Evolutionary conservation across 2,329 filamentous ascomycete species (phyloP), one percentile per base, ranked within the genome.

Genomic region (Monilinia fructigena): DNA sequence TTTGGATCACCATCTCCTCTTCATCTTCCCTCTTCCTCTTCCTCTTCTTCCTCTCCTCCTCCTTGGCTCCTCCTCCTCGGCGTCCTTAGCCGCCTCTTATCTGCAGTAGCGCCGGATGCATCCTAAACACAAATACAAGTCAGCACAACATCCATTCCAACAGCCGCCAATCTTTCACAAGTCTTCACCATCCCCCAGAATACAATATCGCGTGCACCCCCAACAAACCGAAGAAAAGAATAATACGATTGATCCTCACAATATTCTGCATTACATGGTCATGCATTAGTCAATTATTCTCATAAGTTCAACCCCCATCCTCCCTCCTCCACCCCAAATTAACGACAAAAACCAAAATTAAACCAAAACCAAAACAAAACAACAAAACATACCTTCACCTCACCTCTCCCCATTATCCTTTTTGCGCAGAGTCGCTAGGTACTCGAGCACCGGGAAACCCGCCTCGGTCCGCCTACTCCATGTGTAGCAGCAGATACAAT

Each of bases 1-100:
- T 96, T 96, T 74, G 89, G 88, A 79, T 98, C 94, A 89, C 88
- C 70, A 86, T 82, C 82, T 95, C 91, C 71, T 93, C 90, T 69
- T 92, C 89, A 54, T 88, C 87, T 31, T 85, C 87, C 42, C n/a
- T n/a, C 90, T 69, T 92, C 89, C 54, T 88, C 87, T 31, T 85
- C 87, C 42, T 85, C 86, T 47, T 84, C 86, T 47, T 84, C 86
- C 35, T 80, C 81, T 80, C 79, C 54, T 80, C 80, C 70, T 81
- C 80, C 64, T 75, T 71, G 12, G 28, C 11, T 58, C 42, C 23
- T 65, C 54, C 70, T 79, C 80, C 69, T 77, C 76, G 26, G 78
- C 78, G 69, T 74, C 77, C 66, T 76, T 72, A 50, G 71, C 67
- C 12, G 81, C 80, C 74, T 72, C 45, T 67, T 67, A 26, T 67